Evolutionary conservation across 495 filamentous ascomycete species (phyloP).

Genomic region (Aspergillus haitiensis): DNA sequence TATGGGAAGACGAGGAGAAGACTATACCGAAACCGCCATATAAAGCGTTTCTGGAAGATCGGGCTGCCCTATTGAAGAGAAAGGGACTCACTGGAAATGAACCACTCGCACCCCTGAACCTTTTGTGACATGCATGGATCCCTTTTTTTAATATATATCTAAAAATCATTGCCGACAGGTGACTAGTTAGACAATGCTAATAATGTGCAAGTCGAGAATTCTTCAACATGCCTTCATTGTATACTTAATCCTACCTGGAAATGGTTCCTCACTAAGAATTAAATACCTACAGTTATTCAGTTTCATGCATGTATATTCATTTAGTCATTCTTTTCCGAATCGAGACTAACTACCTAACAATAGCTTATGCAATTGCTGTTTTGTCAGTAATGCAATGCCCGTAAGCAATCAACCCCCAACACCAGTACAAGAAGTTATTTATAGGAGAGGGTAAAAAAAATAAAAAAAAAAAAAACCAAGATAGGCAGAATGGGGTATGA

Average conservation of each 20-base stretch:
- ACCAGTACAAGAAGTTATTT: neutral
- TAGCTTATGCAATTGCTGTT: neutral
- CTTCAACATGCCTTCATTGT: too few species aligned
- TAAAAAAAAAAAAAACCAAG: neutral
- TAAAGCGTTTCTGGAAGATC: conserved; percentile 30
- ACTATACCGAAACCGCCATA: conserved; percentile 34
- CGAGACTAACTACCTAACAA: neutral
- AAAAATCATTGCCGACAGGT: too few species aligned
- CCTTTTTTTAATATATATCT: too few species aligned
- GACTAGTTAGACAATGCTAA: too few species aligned
- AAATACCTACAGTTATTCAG: too few species aligned
- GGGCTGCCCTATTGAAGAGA: conserved; percentile 23
- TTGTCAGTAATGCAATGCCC: neutral
- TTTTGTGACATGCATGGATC: too few species aligned
- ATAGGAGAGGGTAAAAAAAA: too few species aligned
- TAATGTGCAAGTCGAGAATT: too few species aligned
- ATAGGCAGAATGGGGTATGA: neutral
- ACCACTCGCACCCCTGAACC: conserved; percentile 21
- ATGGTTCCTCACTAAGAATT: too few species aligned
- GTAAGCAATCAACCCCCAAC: neutral
- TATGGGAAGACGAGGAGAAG: conserved; percentile 34
- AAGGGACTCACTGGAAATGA: conserved; percentile 33
- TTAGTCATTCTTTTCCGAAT: neutral
- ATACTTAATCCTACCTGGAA: too few species aligned
- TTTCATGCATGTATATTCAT: too few species aligned